These are phyloP conservation scores for Beta vulgaris DNA, from an alignment of 148 eudicot genomes.

Conservation along the genomic window DNA sequence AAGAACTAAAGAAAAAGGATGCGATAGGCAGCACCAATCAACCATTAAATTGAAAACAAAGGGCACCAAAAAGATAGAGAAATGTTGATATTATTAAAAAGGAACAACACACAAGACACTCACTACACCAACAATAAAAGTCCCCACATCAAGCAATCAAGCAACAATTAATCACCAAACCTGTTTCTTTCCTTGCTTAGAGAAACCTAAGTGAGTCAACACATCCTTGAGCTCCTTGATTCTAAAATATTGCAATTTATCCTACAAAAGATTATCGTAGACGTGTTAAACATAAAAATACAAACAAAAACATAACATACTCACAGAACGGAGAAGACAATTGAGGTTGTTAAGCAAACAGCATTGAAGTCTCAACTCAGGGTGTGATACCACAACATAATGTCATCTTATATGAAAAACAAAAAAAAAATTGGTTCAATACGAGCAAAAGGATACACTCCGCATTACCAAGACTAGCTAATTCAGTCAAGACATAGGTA, in stretches of 20 bases:
- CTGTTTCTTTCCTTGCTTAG: slow-evolving; percentile 98
- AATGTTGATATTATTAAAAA: background rate
- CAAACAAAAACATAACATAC: background rate
- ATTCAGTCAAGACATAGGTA: too few species aligned
- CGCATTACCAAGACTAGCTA: too few species aligned
- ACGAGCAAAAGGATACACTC: too few species aligned
- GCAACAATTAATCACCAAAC: slow-evolving; percentile 35
- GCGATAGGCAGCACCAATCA: background rate
- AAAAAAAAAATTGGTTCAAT: too few species aligned
- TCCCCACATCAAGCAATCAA: slow-evolving; percentile 9
- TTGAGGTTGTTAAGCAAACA: background rate
- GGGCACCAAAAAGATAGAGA: background rate
- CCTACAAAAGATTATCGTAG: slow-evolving; percentile 39
- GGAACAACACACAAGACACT: background rate
- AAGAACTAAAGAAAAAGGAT: background rate
- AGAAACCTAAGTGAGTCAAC: slow-evolving; percentile 65
- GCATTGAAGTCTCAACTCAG: background rate
- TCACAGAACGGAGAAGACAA: background rate
- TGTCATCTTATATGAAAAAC: background rate
- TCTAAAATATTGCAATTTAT: slow-evolving; percentile 76
- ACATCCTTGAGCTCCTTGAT: slow-evolving; percentile 94
- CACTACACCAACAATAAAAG: background rate
- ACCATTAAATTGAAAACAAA: background rate
- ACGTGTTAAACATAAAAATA: background rate
- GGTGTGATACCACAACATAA: background rate